Conservation (phyloP, 164 flowering plant species). For the Warburgia ugandensis region DNA sequence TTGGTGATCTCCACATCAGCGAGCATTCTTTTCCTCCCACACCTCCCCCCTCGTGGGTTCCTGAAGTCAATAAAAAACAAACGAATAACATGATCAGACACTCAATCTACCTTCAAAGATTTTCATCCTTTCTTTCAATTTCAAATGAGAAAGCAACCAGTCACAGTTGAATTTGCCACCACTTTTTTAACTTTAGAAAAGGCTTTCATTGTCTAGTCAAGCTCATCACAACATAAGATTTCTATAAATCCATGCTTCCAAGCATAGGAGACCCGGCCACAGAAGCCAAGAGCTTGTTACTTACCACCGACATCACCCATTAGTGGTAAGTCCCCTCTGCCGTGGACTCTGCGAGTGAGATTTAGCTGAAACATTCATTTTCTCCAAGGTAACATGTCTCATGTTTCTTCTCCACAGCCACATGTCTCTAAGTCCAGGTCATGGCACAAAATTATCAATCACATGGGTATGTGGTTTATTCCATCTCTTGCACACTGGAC, state of each 20-base stretch:
- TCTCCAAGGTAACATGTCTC: too few relatives aligned
- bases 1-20: conserved; percentile 11
- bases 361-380: too few relatives aligned
- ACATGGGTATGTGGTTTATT: conserved; percentile 20
- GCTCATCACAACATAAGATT: not conserved
- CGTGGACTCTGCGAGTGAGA: too few relatives aligned
- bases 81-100: conserved; percentile 10
- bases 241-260: conserved; percentile 6
- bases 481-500: conserved; percentile 30
- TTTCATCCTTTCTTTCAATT: not conserved
- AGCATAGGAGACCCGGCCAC: too few relatives aligned
- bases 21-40: conserved; percentile 7
- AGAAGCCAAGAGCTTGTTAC: too few relatives aligned
- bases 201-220: not conserved
- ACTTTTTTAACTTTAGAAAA: not conserved
- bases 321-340: too few relatives aligned
- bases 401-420: too few relatives aligned
- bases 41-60: conserved; percentile 1
- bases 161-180: not conserved
- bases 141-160: conserved; percentile 1
- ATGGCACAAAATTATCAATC: too few relatives aligned
- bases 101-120: too few relatives aligned
- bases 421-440: too few relatives aligned
- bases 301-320: too few relatives aligned
- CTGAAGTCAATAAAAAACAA: not conserved